These are phyloP conservation scores for Ampelomyces quisqualis DNA, from an alignment of 2,329 filamentous ascomycete species.

Conservation along the genomic window DNA sequence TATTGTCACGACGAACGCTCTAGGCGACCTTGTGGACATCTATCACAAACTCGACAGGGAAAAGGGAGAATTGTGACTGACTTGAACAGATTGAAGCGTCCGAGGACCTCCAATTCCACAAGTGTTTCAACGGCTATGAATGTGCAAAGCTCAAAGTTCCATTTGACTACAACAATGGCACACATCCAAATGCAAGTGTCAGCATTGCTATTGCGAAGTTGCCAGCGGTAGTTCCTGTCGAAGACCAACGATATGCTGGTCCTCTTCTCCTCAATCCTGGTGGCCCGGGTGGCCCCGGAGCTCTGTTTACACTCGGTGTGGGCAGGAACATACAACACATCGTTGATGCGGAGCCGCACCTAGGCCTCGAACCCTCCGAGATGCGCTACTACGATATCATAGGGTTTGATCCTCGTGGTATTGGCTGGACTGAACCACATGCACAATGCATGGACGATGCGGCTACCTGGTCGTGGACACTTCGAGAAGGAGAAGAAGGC, in stretches of 20 bases:
- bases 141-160: conserved; percentile 42
- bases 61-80: no score
- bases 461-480: conserved; percentile 39
- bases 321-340: conserved; percentile 31
- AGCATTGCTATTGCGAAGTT: conserved; percentile 38
- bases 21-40: no score
- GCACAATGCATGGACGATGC: conserved; percentile 41
- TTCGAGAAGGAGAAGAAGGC: conserved; percentile 43
- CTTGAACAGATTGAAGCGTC: conserved; percentile 1
- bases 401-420: conserved; percentile 49
- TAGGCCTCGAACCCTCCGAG: conserved; percentile 11
- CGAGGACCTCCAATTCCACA: conserved; percentile 31
- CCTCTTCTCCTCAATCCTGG: conserved; percentile 49
- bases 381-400: conserved; percentile 48
- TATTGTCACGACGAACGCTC: no score
- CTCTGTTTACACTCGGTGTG: conserved; percentile 27
- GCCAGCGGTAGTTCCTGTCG: conserved; percentile 37
- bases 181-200: conserved; percentile 27
- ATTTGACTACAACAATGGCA: conserved; percentile 43
- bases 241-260: conserved; percentile 45
- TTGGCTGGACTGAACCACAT: conserved; percentile 40
- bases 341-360: conserved; percentile 27
- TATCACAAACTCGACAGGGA: no score
- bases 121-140: conserved; percentile 35
- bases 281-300: conserved; percentile 48